Base-by-base conservation (phyloP, 1,284 basidiomycete species). In the Irpex sp. region DNA sequence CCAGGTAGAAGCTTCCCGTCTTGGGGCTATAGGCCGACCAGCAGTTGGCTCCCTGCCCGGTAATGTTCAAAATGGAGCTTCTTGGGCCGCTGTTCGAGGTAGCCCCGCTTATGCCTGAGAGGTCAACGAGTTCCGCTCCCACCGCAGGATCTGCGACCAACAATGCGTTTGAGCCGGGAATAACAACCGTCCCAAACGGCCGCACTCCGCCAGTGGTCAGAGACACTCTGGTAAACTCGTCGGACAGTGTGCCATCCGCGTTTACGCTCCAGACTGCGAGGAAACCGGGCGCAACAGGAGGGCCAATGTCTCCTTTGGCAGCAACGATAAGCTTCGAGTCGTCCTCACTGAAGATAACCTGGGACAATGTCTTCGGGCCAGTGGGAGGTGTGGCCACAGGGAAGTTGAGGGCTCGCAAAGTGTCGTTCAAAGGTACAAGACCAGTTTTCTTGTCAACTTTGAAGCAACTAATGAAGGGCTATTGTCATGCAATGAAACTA, bases 1-100 rank as follows among this genome's bases (percentile, higher is more conserved):
- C 80, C 26, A 84, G 67, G 70, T 80, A 84, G 72, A 81, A 82
- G 71, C 79, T 81, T 8, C 79, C 79, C 1, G 80, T 82, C 71
- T 77, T 74, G 50, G 68, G 68, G 69, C 78, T 80, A 72, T 78
- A 81, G 61, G 73, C 74, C 19, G 77, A 77, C 82, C 82, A 83
- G 73, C 81, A 83, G 15, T 77, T 80, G 36, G 80, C 82, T n/a
- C 61, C 65, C 71, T 83, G 81, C 13, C 78, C 79, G 9, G 70
- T 67, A 58, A 83, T 78, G 15, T 73, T 62, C 5, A 76, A 70
- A n/a, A 71, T 75, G 21, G 75, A 74, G n/a, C 73, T 76, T 58
- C 68, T 71, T 19, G 68, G 61, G 4, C 64, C 58, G 21, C 65
- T 66, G 11, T 37, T 65, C 21, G 53, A 13, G 21, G 37, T 26